Evolutionary conservation across 2,329 filamentous ascomycete genomes (phyloP).

Genomic region (Clarireedia paspali): DNA sequence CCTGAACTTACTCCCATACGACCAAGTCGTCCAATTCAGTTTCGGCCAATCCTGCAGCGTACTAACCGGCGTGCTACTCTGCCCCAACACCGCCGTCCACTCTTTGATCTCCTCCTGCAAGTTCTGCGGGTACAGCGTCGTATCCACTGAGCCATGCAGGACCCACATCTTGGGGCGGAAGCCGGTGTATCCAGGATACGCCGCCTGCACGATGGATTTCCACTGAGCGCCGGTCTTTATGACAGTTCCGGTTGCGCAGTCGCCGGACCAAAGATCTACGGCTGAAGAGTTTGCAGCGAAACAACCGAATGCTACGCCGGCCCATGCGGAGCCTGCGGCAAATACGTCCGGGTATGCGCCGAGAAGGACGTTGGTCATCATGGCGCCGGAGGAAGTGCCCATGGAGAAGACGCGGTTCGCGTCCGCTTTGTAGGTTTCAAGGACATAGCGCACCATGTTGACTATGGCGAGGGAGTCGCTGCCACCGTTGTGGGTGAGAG

Average conservation of each 20-base stretch:
- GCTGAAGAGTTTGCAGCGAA: conserved; percentile 31
- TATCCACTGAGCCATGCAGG: conserved; percentile 34
- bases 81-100: conserved; percentile 38
- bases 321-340: conserved; percentile 36
- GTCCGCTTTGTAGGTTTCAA: conserved; percentile 45
- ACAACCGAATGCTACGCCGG: conserved; percentile 39
- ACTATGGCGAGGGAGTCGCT: conserved; percentile 49
- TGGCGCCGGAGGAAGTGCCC: conserved; percentile 36
- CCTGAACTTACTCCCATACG: conserved; percentile 18
- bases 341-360: conserved; percentile 42
- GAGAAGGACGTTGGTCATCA: conserved; percentile 44
- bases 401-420: conserved; percentile 44
- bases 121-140: conserved; percentile 33
- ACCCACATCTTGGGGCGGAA: conserved; percentile 10
- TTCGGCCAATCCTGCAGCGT: conserved; percentile 21
- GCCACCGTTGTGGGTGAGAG: conserved; percentile 46
- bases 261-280: conserved; percentile 42
- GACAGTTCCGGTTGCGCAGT: conserved; percentile 34
- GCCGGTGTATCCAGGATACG: conserved; percentile 32
- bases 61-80: conserved; percentile 13
- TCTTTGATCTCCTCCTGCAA: conserved; percentile 38
- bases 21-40: conserved; percentile 22
- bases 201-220: conserved; percentile 31
- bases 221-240: conserved; percentile 36
- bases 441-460: conserved; percentile 50